These are phyloP conservation scores for Claviceps africana DNA, from an alignment of 2,329 filamentous ascomycete genomes.

Conservation along the genomic window DNA sequence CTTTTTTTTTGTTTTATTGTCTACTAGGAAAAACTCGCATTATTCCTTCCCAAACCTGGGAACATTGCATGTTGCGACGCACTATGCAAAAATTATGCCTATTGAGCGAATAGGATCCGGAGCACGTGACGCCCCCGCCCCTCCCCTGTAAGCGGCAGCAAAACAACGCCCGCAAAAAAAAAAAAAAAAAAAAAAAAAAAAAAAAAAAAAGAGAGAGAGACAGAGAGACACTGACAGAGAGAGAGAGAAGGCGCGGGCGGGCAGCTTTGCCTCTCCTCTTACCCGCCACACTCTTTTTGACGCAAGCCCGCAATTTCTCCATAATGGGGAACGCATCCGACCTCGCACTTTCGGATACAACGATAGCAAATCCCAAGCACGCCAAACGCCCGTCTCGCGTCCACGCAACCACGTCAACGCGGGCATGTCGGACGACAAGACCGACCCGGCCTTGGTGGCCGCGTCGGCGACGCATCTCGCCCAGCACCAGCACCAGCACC, in stretches of 20 bases:
- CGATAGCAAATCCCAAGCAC: slow-evolving; percentile 18
- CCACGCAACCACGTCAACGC: not conserved
- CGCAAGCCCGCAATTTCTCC: slow-evolving; percentile 14
- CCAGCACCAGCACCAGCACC: too few relatives aligned
- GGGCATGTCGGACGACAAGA: slow-evolving; percentile 23
- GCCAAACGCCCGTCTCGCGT: not conserved
- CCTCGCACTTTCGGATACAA: slow-evolving; percentile 24
- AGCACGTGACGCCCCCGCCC: not conserved
- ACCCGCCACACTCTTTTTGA: slow-evolving; percentile 19
- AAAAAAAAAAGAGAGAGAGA: too few relatives aligned
- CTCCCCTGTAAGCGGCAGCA: too few relatives aligned
- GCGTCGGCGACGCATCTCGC: slow-evolving; percentile 18
- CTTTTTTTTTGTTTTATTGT: not conserved
- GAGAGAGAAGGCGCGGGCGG: too few relatives aligned
- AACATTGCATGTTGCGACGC: not conserved
- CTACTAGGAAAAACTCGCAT: not conserved
- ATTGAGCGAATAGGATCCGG: not conserved
- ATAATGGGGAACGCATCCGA: slow-evolving; percentile 21
- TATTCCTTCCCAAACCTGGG: not conserved
- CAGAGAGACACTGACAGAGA: too few relatives aligned
- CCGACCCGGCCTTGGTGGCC: slow-evolving; percentile 24
- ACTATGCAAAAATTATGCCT: not conserved
- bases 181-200: too few relatives aligned
- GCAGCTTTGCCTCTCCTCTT: too few relatives aligned
- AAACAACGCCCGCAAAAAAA: too few relatives aligned